Base-by-base conservation (phyloP, 805 yeast species). In the Candida namnaoensis region DNA sequence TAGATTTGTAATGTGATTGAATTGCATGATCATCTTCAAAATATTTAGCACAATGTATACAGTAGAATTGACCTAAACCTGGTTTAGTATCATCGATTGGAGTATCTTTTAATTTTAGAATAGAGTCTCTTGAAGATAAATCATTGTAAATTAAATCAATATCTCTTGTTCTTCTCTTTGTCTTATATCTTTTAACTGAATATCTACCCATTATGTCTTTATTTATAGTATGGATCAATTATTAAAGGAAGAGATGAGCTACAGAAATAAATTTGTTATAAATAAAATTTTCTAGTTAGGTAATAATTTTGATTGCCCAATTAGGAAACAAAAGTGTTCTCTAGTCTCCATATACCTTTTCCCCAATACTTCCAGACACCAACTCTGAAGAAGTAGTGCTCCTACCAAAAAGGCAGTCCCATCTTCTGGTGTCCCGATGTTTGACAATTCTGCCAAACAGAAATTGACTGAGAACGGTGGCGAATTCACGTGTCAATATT, bases 1-100 rank as follows among this genome's bases (percentile, higher is more conserved):
- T 90, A 5, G 83, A 71, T 51, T 78, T 76, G 47, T 73, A 64
- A 65, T 93, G 99, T 12, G 80, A 71, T 45, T 76, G 78, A 42
- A 86, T 69, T 7, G 95, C 83, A 30, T 64, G 60, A 37, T 83
- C 88, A 43, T 81, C 80, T 58, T 90, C 96, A 56, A 79, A 88
- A 62, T 93, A 88, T 58, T 82, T 85, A 38, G 95, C 95, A 70
- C 99, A 93, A 48, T 88, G 95, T 41, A 93, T 72, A 63, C 98
- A 93, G 62, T 87, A 93, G 62, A 77, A 82, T 63, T 93, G 98
- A 13, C 96, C 99, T 49, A 93, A 66, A 1, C 99, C 99, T 1
- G 97, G 90, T 57, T 82, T 82, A 36, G 80, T 77, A 64, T 91
- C 98, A 61, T 91, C 96, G 43, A 85, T 61, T 5, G 87, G 84